Evolutionary conservation across 768 basidiomycete genomes (phyloP), one percentile per base, ranked within the genome.

Genomic region (Boletus coccyginus): DNA sequence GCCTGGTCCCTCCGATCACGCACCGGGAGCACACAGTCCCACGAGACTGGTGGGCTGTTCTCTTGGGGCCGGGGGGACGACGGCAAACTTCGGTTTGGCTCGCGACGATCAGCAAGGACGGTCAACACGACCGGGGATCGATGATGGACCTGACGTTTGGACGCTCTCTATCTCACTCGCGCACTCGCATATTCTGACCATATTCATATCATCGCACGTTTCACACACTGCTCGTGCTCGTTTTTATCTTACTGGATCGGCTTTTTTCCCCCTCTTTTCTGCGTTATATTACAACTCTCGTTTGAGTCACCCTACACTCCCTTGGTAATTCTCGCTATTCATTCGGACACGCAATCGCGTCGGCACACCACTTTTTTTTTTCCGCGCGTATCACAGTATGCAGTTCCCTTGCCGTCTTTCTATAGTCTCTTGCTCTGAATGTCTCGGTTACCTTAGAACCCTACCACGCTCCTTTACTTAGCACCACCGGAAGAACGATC

Each of bases 1-100:
- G 86, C 89, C 0, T 93, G 89, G 90, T 92, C 90, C 0, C 86
- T 92, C 77, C 86, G 90, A 17, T 93, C 91, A 21, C 80, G 86
- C 27, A 79, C 87, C 2, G 89, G 88, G n/a, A 90, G 89, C 61
- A 67, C 83, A 0, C 80, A 84, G 48, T 88, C 88, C 7, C 84
- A 86, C 59, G 87, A 88, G n/a, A 78, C 79, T 11, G 79, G 79
- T 19, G 81, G 87, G 1, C 71, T 90, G 42, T 90, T 92, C 68
- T 86, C 85, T 0, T 86, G 84, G 83, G 83, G 79, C 7, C 76
- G 83, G 32, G 73, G 80, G 7, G 84, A 85, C 16, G 83, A 81
- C 63, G 80, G 85, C 17, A 87, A 85, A 64, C 78, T 85, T 58
- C 81, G 88, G 55, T 92, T 92, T 71, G 90, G 90, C 42, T 86